Evolutionary conservation across 2,329 filamentous ascomycete species (phyloP), one percentile per base, ranked within the genome.

Genomic region (Hortaea werneckii): DNA sequence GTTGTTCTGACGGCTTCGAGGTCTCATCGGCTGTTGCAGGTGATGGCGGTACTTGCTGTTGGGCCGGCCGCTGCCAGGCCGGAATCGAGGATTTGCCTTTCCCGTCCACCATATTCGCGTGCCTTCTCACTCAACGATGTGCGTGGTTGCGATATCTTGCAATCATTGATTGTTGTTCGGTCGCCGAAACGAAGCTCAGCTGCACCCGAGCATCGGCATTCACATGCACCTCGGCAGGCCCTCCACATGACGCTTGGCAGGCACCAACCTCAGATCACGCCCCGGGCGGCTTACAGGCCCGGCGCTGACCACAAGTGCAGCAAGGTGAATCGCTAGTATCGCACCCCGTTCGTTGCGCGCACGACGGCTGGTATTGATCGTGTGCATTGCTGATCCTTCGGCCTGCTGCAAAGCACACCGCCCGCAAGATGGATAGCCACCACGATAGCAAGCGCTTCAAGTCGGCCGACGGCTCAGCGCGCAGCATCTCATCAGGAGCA

Each of bases 41-140:
- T 3, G 32, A 35, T 35, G 32, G 12, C 20, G 47, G 48, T 40
- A 11, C 30, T 49, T 26, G 46, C 20, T 28, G 51, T 27, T 54
- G 55, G 30, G 32, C 32, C n/a, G 9, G 32, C 32, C 55, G 59
- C 47, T 65, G 63, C 63, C 63, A 65, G 11, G 58, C 51, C 28
- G 63, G 63, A 13, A 65, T 61, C 29, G 47, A 43, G 40, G 56
- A 54, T 41, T 60, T 62, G 29, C 50, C 43, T 37, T 49, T 51
- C 28, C 50, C 48, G 46, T 56, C 52, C 4, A 57, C 53, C 60
- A 64, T 62, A 10, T n/a, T 47, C n/a, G 7, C 20, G 20, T 20
- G 20, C 20, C 20, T 20, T 20, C 20, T 20, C 20, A 20, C 20
- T 20, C 20, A 20, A 20, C 20, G 20, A 20, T 20, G 20, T 4